Conservation (phyloP, 2,329 filamentous ascomycete genomes). For the Cladosporium sp. region DNA sequence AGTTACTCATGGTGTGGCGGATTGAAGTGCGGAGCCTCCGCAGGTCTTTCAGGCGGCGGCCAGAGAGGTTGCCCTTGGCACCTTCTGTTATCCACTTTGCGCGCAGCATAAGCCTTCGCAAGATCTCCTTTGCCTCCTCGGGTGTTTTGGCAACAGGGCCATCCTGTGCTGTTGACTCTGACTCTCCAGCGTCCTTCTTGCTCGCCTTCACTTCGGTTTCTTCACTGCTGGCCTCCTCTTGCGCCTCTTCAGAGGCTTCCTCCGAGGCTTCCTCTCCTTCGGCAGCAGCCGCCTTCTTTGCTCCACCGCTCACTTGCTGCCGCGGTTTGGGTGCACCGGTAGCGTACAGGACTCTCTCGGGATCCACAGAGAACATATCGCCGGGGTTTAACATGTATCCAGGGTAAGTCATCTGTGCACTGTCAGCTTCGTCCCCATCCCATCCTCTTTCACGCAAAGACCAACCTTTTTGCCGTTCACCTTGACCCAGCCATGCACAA, state of each 20-base stretch:
- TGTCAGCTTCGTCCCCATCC: background rate
- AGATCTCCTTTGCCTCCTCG: conserved; percentile 37
- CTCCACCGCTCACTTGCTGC: conserved; percentile 23
- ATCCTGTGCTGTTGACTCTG: conserved; percentile 10
- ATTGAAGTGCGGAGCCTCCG: conserved; percentile 67
- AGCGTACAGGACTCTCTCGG: conserved; percentile 81
- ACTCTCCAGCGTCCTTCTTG: conserved; percentile 17
- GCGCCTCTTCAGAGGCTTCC: conserved; percentile 14
- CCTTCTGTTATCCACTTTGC: conserved; percentile 58
- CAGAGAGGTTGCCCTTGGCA: conserved; percentile 50
- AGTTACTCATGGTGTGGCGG: conserved; percentile 58
- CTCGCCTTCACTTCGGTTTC: conserved; percentile 15
- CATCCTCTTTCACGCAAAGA: background rate
- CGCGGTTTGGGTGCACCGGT: conserved; percentile 61
- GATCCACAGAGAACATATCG: conserved; percentile 95
- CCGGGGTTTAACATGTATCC: conserved; percentile 94
- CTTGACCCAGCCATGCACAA: conserved; percentile 86
- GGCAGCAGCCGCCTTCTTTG: conserved; percentile 10
- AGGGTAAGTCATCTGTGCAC: conserved; percentile 80
- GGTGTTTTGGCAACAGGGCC: conserved; percentile 12
- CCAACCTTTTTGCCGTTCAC: conserved; percentile 93
- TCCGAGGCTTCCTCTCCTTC: conserved; percentile 20
- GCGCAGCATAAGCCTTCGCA: conserved; percentile 52
- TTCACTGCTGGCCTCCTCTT: conserved; percentile 18
- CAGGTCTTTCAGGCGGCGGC: conserved; percentile 70